These are phyloP conservation scores for Magnolia sinica DNA, from an alignment of 164 flowering plant genomes.

Conservation along the genomic window DNA sequence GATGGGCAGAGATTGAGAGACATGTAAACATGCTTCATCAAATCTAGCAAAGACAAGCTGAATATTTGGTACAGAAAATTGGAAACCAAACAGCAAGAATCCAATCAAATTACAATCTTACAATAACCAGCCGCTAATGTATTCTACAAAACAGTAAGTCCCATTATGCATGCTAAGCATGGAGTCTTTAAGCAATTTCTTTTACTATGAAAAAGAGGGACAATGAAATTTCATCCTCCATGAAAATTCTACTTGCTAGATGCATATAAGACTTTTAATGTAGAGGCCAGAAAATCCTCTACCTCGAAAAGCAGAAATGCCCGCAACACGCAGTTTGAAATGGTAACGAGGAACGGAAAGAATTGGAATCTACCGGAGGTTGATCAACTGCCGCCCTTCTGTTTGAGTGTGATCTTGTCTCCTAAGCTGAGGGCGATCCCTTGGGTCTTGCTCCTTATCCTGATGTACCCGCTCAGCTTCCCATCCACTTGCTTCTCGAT, in stretches of 20 bases:
- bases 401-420: conserved; percentile 96
- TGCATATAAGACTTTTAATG: neutral
- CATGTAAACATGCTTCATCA: too few species aligned
- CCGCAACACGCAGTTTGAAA: neutral
- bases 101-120: neutral
- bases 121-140: neutral
- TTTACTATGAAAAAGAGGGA: neutral
- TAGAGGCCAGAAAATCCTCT: neutral
- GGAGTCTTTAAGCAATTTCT: neutral
- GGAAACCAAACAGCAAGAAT: neutral
- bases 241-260: neutral
- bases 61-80: neutral
- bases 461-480: conserved; percentile 85
- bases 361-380: neutral
- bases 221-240: neutral
- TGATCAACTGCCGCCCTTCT: conserved; percentile 55
- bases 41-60: too few species aligned
- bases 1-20: too few species aligned
- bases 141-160: neutral
- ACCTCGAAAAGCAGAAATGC: neutral
- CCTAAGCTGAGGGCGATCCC: conserved; percentile 96
- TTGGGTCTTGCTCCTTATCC: conserved; percentile 96
- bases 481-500: conserved; percentile 83
- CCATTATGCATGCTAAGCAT: neutral
- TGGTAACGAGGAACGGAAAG: neutral